Base-by-base conservation (phyloP, 2,329 filamentous ascomycete species). In the Talaromyces sp. region DNA sequence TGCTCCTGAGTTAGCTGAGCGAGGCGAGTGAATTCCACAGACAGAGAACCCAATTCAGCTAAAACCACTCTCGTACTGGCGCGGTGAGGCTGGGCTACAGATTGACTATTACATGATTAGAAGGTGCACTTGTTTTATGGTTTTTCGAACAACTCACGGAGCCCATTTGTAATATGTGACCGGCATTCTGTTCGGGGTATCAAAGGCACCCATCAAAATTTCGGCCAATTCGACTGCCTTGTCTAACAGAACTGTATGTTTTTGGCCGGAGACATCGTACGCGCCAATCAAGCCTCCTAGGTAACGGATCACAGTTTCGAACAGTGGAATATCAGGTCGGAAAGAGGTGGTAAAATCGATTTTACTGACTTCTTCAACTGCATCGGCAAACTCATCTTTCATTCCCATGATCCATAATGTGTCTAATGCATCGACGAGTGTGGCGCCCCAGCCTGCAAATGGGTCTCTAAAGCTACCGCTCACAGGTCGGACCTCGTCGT, bases 121-220 rank as follows among this genome's bases (percentile, higher is more conserved):
- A 44, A 42, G 52, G 48, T 39, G 28, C 9, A 31, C 18, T 5
- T 16, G 0, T 37, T 33, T 18, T 23, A 60, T 37, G 35, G 42
- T 33, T 60, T 18, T 52, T 33, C 59, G 57, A 57, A 31, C 14
- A 60, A 77, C 79, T 73, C 70, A 84, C 67, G 88, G 90, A 69
- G 85, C 84, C 91, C 90, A 96, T 66, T 83, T 80, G 76, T 93
- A 96, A 75, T 88, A 92, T 5, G 92, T 83, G 5, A 91, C 78
- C 2, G 93, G 93, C 91, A 98, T 96, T 68, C 92, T 87, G 74
- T 98, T 97, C 0, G 93, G 93, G 0, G 93, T 97, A 75, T 96
- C 92, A 70, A 96, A 96, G 3, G 89, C 84, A 60, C 88, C 87
- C 79, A 93, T 92, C 35, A 96, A 79, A 64, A 96, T 83, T 69